Base-by-base conservation (phyloP, 1,284 basidiomycete genomes). In the Tilletia caries region DNA sequence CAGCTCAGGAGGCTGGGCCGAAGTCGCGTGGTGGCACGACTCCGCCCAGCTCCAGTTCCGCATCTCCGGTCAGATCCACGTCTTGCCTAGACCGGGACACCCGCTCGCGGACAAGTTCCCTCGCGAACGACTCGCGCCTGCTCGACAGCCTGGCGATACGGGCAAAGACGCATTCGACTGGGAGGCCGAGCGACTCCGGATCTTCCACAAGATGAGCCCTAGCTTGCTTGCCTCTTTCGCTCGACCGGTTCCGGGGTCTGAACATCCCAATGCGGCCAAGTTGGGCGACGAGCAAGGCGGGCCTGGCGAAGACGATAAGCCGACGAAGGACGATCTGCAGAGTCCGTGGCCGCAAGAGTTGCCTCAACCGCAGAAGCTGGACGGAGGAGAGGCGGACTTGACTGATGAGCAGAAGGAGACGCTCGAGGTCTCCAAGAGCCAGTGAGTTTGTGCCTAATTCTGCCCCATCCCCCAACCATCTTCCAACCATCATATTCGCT, bases 1-100 rank as follows among this genome's bases (percentile, higher is more conserved):
- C 2, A 66, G 73, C 13, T 54, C 75, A 15, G 70, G 74, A 5
- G 79, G 77, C 6, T 66, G 75, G 23, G 75, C 80, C 66, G 80
- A 82, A 68, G 72, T 84, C 37, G 78, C 81, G 8, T 84, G 84
- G 84, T 84, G 84, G 83, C 77, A 82, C 60, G 73, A 81, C 18
- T 70, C 72, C 0, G 75, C 79, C 2, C 77, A 82, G 58, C 71
- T 82, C 64, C 83, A 84, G 65, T 83, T 83, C 73, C 74, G 84
- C 18, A 76, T 84, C 70, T 69, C 74, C 10, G 82, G 82, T 25
- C 70, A 74, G 15, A 78, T 83, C 4, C 83, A 82, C 71, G 75
- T 84, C 50, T 67, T 84, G 43, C 79, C 82, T 8, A 68, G 74
- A 0, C 68, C 66, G 0, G 71, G 65, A 0, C 77, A 79, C 37